A percentile compares a stretch with the other conserved stretches of the same genome.
Evolutionary conservation across 2,329 filamentous ascomycete species (phyloP).

Genomic region (Botryotinia globosa): DNA sequence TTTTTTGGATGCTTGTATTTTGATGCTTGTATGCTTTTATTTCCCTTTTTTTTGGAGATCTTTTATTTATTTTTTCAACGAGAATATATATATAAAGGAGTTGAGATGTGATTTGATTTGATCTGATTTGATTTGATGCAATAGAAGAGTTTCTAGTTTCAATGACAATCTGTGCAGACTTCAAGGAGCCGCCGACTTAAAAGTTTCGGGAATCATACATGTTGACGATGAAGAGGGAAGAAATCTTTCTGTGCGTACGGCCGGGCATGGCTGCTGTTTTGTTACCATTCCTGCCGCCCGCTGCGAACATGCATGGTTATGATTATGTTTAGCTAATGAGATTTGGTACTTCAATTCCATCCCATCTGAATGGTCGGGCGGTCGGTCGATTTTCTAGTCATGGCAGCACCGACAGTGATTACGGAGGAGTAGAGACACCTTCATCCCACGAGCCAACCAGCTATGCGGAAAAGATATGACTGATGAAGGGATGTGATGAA

Average conservation of each 20-base stretch:
- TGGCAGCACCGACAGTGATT: not conserved
- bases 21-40: not conserved
- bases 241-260: constrained; percentile 26
- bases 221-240: constrained; percentile 27
- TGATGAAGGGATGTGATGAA: not conserved
- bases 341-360: not conserved
- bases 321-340: constrained; percentile 2
- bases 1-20: not conserved
- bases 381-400: not conserved
- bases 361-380: not conserved
- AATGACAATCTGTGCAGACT: constrained; percentile 32
- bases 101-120: not conserved
- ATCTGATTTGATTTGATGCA: not conserved
- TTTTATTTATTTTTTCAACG: not conserved
- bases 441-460: not conserved
- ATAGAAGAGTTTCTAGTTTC: constrained; percentile 2
- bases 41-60: not conserved
- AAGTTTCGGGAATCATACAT: constrained; percentile 34
- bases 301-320: not conserved
- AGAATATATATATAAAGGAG: not conserved
- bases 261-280: constrained; percentile 22
- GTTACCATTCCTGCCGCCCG: constrained; percentile 1
- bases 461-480: not conserved
- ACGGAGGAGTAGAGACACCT: not conserved
- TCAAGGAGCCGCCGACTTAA: constrained; percentile 37